Base-by-base conservation (phyloP, 192 early-diverging fungal genomes). In the Chytriomyces sp. region DNA sequence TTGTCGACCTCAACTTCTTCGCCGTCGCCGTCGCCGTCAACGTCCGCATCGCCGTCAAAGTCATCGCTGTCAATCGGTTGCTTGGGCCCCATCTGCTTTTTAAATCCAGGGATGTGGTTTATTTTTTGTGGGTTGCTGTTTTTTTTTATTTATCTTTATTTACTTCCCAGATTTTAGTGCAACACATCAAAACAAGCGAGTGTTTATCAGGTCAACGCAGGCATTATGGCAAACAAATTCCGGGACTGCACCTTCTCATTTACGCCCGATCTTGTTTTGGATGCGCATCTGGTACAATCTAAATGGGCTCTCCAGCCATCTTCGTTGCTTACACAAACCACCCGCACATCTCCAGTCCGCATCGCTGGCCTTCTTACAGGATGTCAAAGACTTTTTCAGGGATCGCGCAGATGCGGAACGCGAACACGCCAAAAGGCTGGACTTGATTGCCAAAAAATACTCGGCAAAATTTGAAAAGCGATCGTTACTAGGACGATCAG, bases 331-430 rank as follows among this genome's bases (percentile, higher is more conserved):
- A 26, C 63, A 43, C 63, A 26, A 20, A 13, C 18, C 63, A 5
- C 28, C 11, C 18, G 11, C 53, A 16, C 71, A 26, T 11, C 18
- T 70, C 24, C 69, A 82, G 81, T 43, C 26, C 24, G 84, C 88
- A 26, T 84, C 86, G 7, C 86, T 93, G 49, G 81, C 84, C 7
- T 92, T 92, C 61, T 63, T 92, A 26, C 66, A 77, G 59, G 91
- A 94, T 50, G 89, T 94, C 61, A 85, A 89, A 23, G 91, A 89
- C 60, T 93, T 92, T 80, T 77, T 90, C 44, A 88, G 86, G 64
- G 93, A 94, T 23, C 83, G 88, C 9, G 86, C 89, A 24, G 88
- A 88, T 24, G 82, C 93, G 26, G 92, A 94, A 67, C 83, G 85
- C 43, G 93, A 94, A 46, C 93, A 88, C 77, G 86, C 90, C 7